Base-by-base conservation (phyloP, 75 land plant species). In the Cryptomeria japonica region DNA sequence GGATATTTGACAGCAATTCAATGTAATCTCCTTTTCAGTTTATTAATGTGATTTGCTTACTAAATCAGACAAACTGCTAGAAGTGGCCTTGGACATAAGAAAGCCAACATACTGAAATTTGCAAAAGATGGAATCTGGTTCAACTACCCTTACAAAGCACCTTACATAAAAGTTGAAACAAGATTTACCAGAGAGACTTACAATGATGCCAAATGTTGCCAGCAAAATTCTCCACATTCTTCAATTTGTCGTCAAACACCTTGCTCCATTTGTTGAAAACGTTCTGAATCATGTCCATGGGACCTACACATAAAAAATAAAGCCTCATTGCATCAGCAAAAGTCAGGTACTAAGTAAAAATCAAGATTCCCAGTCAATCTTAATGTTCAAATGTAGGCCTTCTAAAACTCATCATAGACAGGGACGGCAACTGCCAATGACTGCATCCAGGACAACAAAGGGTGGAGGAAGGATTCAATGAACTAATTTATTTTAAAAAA, bases 191-290 rank as follows among this genome's bases (percentile, higher is more conserved):
- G 31, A 38, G 22, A 68, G 3, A 83, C 91, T 88, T 87, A 94
- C 95, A 91, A 92, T 94, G 95, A 2, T 90, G 84, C 95, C 95
- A 94, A 41, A 94, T 79, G 83, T 92, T 94, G 77, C 89, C 95
- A 85, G 94, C 90, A 53, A 86, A 22, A 68, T n/a, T 90, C 46
- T 90, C 93, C 31, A 93, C 94, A 80, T 92, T 92, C 82, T 79
- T 93, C 8, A 88, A 41, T 77, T 42, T 87, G 13, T 58, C 86
- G 16, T 92, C 93, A 31, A 90, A 53, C 73, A 49, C 91, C 88
- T 87, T 89, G 25, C 91, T 90, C 70, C 88, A 93, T 34, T 90
- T 90, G 46, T 85, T 87, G 56, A 92, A 39, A 80, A 49, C 87
- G 0, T 84, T 91, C 0, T 70, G 58, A 38, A 93, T 86, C 58